Conservation (phyloP, 2,329 filamentous ascomycete genomes). For the Clonostachys rosea region DNA sequence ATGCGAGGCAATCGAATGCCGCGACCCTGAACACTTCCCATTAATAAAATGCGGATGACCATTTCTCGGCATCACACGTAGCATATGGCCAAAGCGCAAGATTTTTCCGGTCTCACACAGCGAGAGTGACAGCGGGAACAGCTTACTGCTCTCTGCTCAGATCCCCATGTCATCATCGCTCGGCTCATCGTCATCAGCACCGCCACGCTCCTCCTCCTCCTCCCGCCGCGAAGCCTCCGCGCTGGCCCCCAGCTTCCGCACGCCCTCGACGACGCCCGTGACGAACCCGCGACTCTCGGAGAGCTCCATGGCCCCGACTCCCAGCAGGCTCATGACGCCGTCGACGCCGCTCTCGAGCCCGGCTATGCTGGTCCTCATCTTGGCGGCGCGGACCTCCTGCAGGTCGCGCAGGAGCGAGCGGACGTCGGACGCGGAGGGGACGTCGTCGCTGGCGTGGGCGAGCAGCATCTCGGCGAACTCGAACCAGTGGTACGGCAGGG, state of each 20-base stretch:
- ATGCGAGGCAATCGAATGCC: no score
- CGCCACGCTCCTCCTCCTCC: slow-evolving; percentile 64
- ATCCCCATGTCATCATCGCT: slow-evolving; percentile 50
- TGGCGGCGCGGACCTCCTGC: slow-evolving; percentile 83
- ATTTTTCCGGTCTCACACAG: no score
- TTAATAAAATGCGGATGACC: no score
- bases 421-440: slow-evolving; percentile 68
- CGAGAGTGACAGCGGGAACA: no score
- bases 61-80: no score
- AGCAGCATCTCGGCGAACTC: slow-evolving; percentile 86
- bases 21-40: no score
- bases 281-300: slow-evolving; percentile 84
- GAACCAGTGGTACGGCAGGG: slow-evolving; percentile 92
- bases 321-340: slow-evolving; percentile 63
- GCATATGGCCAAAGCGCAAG: no score
- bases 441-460: slow-evolving; percentile 78
- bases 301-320: slow-evolving; percentile 90
- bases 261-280: slow-evolving; percentile 78
- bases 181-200: slow-evolving; percentile 60
- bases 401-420: slow-evolving; percentile 74
- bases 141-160: slow-evolving; percentile 8
- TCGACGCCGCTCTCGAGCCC: slow-evolving; percentile 67
- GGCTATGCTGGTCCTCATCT: slow-evolving; percentile 73
- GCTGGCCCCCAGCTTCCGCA: slow-evolving; percentile 78
- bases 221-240: slow-evolving; percentile 75